Evolutionary conservation across 768 basidiomycete genomes (phyloP), one percentile per base, ranked within the genome.

Genomic region (Trametopsis cervina): DNA sequence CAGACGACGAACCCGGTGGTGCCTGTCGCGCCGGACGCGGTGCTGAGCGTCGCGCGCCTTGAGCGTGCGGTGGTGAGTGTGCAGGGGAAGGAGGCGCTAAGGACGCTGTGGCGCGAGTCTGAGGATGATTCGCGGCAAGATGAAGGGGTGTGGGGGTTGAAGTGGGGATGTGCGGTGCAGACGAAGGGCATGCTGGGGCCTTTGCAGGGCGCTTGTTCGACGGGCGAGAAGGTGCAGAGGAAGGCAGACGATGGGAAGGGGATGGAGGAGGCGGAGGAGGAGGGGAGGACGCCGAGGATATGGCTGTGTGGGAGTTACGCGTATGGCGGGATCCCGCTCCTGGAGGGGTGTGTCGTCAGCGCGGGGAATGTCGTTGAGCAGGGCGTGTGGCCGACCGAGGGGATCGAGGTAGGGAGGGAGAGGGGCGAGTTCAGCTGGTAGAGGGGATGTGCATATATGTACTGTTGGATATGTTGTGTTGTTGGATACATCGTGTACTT

Each of bases 281-380:
- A 7, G 7, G 22, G 10, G 7, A 42, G 40, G 42, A 56, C 59
- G 18, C 69, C 78, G 1, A 78, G 80, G 1, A 62, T 89, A 5
- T 85, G 83, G 78, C 67, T 88, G n/a, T 80, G 77, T 50, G 87
- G 87, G 1, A 76, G 79, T 15, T 89, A 83, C 61, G 82, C 80
- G 12, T 75, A 78, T 57, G 65, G 73, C 15, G 87, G 89, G 0
- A 85, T 89, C 40, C 88, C 87, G 7, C 61, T 91, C 46, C 64
- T 90, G 41, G 89, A 91, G 57, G 86, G 85, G 2, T 90, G 88
- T 61, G 87, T 88, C 11, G 74, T 75, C 17, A 85, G 84, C 56
- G 83, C 84, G n/a, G 70, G 72, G 60, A 71, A 71, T 41, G 79
- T 83, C 9, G 68, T 69, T 2, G 62, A 65, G 44, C 44, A 55